Evolutionary conservation across 805 yeast species (phyloP).

Genomic region (Gaillardinia entomophila): DNA sequence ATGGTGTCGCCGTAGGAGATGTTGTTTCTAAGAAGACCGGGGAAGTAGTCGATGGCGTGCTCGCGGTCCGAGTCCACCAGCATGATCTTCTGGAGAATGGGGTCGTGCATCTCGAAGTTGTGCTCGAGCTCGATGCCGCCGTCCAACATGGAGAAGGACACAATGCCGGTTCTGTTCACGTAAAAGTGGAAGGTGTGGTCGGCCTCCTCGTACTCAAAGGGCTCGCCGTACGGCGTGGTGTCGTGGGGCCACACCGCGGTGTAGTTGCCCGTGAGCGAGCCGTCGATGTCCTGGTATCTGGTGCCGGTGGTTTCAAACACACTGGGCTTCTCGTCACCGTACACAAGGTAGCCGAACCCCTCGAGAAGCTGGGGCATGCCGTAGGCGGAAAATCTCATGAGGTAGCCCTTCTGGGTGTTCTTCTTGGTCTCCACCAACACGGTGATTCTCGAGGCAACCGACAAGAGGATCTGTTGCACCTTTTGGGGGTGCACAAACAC

Average conservation of each 20-base stretch:
- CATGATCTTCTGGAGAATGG: slow-evolving; percentile 10
- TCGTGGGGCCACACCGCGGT: slow-evolving; percentile 10
- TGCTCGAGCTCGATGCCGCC: slow-evolving; percentile 11
- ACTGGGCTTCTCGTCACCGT: slow-evolving; percentile 9
- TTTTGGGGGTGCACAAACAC: slow-evolving; percentile 17
- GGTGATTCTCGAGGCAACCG: slow-evolving; percentile 27
- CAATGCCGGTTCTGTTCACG: slow-evolving; percentile 24
- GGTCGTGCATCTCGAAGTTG: slow-evolving; percentile 20
- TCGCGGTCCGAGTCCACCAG: slow-evolving; percentile 4
- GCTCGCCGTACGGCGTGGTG: slow-evolving; percentile 11
- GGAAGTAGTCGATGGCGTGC: slow-evolving; percentile 5
- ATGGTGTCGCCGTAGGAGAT: slow-evolving; percentile 22
- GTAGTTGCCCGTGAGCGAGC: slow-evolving; percentile 7
- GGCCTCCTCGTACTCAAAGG: slow-evolving; percentile 6
- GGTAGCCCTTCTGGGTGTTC: slow-evolving; percentile 11
- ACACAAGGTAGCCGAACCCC: slow-evolving; percentile 18
- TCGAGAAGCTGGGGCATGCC: slow-evolving; percentile 23
- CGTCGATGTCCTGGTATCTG: slow-evolving; percentile 16
- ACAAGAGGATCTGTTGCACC: slow-evolving; percentile 20
- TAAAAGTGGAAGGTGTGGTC: slow-evolving; percentile 21
- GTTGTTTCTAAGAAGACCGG: slow-evolving; percentile 7
- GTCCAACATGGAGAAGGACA: slow-evolving; percentile 19
- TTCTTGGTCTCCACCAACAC: slow-evolving; percentile 17
- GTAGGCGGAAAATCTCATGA: slow-evolving; percentile 21
- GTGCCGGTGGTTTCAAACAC: slow-evolving; percentile 9